Evolutionary conservation across 2,329 filamentous ascomycete species (phyloP).

Genomic region (Phaeosphaeria sp.): DNA sequence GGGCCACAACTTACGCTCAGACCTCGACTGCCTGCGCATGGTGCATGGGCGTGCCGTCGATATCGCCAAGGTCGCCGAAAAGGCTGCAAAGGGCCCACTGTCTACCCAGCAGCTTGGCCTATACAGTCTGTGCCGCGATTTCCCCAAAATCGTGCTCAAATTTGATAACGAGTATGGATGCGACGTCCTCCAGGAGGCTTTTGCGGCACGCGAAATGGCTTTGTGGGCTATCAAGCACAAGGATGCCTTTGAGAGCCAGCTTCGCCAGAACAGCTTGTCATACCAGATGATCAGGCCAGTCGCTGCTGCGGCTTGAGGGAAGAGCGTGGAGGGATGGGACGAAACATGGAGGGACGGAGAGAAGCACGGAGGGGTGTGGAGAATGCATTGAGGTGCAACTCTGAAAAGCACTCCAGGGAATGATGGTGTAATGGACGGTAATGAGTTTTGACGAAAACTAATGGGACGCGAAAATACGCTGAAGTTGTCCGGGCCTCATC

Average conservation of each 20-base stretch:
- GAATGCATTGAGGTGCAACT: neutral
- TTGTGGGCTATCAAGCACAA: slow-evolving; percentile 55
- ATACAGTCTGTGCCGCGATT: slow-evolving; percentile 35
- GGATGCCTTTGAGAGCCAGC: slow-evolving; percentile 47
- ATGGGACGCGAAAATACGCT: neutral
- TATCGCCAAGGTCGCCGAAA: slow-evolving; percentile 39
- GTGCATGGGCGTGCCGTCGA: slow-evolving; percentile 44
- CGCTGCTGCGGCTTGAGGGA: neutral
- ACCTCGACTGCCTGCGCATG: slow-evolving; percentile 44
- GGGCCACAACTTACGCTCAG: slow-evolving; percentile 41
- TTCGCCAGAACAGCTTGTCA: slow-evolving; percentile 32
- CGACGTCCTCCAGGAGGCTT: slow-evolving; percentile 58
- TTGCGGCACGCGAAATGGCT: slow-evolving; percentile 58
- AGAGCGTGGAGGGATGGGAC: too few species aligned
- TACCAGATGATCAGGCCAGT: slow-evolving; percentile 23
- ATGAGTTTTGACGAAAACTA: neutral
- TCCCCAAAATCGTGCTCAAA: slow-evolving; percentile 16
- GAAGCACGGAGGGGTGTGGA: too few species aligned
- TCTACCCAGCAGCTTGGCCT: slow-evolving; percentile 40
- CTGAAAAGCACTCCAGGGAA: neutral
- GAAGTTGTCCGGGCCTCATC: neutral
- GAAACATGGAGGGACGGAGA: too few species aligned
- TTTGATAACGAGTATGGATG: slow-evolving; percentile 47
- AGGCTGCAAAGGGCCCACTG: slow-evolving; percentile 41
- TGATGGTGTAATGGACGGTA: neutral